phyloP scores from a whole-genome alignment of 768 basidiomycete genomes.

The Dentipellis fragilis region DNA sequence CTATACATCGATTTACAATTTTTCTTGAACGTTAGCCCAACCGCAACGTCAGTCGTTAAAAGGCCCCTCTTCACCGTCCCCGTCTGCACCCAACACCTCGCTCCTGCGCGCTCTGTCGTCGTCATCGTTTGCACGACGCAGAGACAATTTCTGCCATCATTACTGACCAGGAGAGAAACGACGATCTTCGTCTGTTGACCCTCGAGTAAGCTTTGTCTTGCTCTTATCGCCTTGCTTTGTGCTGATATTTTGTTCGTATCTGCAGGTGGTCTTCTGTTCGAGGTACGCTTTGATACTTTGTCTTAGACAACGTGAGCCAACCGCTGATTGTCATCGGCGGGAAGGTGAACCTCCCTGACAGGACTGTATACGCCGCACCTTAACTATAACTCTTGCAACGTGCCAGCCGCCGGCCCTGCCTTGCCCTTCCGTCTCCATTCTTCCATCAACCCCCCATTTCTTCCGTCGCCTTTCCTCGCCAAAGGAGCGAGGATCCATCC shows the following conservation, averaged over 20 bases:
- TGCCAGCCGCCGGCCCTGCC: constrained; percentile 1
- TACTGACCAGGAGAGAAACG: constrained; percentile 70
- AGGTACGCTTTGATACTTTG: constrained; percentile 30
- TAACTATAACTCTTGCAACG: constrained; percentile 6
- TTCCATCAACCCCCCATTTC: constrained; percentile 3
- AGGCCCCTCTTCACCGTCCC: not conserved
- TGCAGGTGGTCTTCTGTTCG: constrained; percentile 71
- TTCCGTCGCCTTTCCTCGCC: constrained; percentile 53
- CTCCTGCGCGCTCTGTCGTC: constrained; percentile 15
- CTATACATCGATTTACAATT: not conserved
- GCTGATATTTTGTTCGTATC: constrained; percentile 3
- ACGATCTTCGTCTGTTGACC: constrained; percentile 76
- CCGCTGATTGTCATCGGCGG: constrained; percentile 3
- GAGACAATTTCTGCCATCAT: constrained; percentile 44
- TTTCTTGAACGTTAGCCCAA: not conserved
- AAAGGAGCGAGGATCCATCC: constrained; percentile 55
- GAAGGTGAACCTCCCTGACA: constrained; percentile 78
- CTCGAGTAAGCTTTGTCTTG: constrained; percentile 40
- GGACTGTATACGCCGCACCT: constrained; percentile 11
- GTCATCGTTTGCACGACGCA: constrained; percentile 20
- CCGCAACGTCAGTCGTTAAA: not conserved
- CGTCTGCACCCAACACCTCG: not conserved
- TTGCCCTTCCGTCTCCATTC: constrained; percentile 1
- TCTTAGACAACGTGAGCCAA: constrained; percentile 2
- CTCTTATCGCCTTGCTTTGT: not conserved